These are phyloP conservation scores for Pseudogymnoascus sp. DNA, from an alignment of 2,329 filamentous ascomycete genomes.

Conservation along the genomic window DNA sequence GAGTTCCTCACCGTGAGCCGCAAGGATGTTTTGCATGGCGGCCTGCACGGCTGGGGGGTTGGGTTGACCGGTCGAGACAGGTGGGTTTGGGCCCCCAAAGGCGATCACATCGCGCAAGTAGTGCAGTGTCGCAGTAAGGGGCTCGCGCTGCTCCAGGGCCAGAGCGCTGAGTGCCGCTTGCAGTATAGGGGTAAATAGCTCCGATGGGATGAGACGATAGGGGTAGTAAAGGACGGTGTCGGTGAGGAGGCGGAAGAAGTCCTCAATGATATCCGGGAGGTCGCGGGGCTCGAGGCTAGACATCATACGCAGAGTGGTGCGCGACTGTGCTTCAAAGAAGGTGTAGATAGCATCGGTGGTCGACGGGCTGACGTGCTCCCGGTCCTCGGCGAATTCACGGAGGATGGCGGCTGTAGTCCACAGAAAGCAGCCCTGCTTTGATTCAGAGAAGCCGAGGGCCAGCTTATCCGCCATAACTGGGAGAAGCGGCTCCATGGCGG, in stretches of 20 bases:
- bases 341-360: slow-evolving; percentile 82
- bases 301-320: slow-evolving; percentile 80
- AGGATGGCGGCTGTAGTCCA: slow-evolving; percentile 96
- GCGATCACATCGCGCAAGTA: slow-evolving; percentile 86
- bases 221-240: slow-evolving; percentile 93
- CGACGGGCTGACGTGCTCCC: slow-evolving; percentile 71
- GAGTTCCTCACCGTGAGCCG: slow-evolving; percentile 63
- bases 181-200: slow-evolving; percentile 73
- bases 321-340: slow-evolving; percentile 91
- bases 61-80: slow-evolving; percentile 46
- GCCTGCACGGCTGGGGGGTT: slow-evolving; percentile 62
- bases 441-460: slow-evolving; percentile 72
- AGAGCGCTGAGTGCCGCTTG: slow-evolving; percentile 80
- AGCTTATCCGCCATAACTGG: slow-evolving; percentile 82
- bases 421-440: slow-evolving; percentile 92
- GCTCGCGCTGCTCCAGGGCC: slow-evolving; percentile 82
- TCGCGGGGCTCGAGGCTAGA: slow-evolving; percentile 64
- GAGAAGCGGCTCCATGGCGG: slow-evolving; percentile 75
- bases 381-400: slow-evolving; percentile 87
- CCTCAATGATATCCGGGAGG: slow-evolving; percentile 50
- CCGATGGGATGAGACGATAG: slow-evolving; percentile 69
- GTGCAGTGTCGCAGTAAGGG: slow-evolving; percentile 82
- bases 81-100: slow-evolving; percentile 72
- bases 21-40: slow-evolving; percentile 63
- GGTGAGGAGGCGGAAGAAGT: slow-evolving; percentile 86